Evolutionary conservation across 352 stramenopile genomes (phyloP).

Genomic region (Stephanocyclus meneghinianus): DNA sequence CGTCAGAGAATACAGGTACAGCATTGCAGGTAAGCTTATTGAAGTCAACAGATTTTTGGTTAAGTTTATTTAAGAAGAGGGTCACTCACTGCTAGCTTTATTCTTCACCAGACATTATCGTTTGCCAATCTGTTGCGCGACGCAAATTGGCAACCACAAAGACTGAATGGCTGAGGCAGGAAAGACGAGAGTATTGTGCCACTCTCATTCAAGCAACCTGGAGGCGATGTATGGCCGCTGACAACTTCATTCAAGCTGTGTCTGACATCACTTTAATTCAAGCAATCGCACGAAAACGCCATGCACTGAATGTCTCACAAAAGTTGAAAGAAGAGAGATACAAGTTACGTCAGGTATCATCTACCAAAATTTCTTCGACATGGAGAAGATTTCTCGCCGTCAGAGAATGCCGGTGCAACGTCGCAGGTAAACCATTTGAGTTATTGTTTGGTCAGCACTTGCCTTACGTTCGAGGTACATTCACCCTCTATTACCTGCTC

Average conservation of each 20-base stretch:
- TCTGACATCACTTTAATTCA: background rate
- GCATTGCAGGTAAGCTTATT: background rate
- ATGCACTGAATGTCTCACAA: background rate
- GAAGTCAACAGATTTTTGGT: background rate
- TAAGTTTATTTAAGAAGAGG: too few relatives aligned
- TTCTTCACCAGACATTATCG: too few relatives aligned
- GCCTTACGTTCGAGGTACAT: too few relatives aligned
- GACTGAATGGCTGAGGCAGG: background rate
- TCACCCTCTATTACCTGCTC: too few relatives aligned
- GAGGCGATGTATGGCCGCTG: background rate
- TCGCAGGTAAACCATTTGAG: background rate
- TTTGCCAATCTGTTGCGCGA: background rate
- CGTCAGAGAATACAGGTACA: background rate
- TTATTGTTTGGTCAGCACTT: background rate
- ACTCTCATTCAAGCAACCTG: constrained; percentile 5
- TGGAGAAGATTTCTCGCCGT: background rate
- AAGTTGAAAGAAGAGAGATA: background rate
- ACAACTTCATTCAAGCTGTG: background rate
- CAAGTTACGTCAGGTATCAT: background rate
- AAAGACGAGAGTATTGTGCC: background rate
- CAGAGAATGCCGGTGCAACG: background rate
- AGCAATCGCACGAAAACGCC: background rate
- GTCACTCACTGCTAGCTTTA: too few relatives aligned
- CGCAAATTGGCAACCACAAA: background rate
- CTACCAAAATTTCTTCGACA: background rate